Evolutionary conservation across 805 yeast genomes (phyloP).

Genomic region (Alloascoidea africana): DNA sequence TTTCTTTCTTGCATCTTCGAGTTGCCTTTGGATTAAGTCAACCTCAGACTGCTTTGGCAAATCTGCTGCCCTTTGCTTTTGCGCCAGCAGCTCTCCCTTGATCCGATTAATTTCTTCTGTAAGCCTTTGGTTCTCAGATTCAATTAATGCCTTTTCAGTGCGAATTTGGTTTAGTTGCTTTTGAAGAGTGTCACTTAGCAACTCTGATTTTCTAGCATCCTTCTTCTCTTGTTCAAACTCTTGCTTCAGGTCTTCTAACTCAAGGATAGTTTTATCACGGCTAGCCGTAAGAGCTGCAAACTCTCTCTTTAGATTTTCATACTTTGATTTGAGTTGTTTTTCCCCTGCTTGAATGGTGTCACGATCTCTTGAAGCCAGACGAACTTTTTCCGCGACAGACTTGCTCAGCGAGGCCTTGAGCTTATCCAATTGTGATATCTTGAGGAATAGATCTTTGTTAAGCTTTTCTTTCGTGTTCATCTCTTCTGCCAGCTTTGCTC

Average conservation of each 20-base stretch:
- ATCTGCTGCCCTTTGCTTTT: too few relatives aligned
- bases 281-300: constrained; percentile 10
- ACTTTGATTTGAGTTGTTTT: not conserved
- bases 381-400: constrained; percentile 2
- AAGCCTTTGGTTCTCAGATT: constrained; percentile 10
- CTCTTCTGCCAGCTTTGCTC: constrained; percentile 6
- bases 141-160: constrained; percentile 7
- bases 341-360: not conserved
- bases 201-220: constrained; percentile 9
- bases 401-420: constrained; percentile 2
- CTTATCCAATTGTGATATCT: not conserved
- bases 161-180: constrained; percentile 7
- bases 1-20: not conserved
- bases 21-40: not conserved
- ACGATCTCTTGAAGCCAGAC: too few relatives aligned
- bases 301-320: constrained; percentile 5
- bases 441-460: not conserved
- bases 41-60: not conserved
- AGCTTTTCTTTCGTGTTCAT: not conserved
- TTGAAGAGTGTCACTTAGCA: constrained; percentile 8
- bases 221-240: constrained; percentile 11
- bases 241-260: constrained; percentile 16
- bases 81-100: constrained; percentile 27
- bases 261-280: constrained; percentile 10
- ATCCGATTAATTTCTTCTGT: constrained; percentile 29